Percentiles rank a stretch among this genome's conserved stretches.
Conservation (phyloP, 352 stramenopile genomes). For the Pythium dissimile region DNA sequence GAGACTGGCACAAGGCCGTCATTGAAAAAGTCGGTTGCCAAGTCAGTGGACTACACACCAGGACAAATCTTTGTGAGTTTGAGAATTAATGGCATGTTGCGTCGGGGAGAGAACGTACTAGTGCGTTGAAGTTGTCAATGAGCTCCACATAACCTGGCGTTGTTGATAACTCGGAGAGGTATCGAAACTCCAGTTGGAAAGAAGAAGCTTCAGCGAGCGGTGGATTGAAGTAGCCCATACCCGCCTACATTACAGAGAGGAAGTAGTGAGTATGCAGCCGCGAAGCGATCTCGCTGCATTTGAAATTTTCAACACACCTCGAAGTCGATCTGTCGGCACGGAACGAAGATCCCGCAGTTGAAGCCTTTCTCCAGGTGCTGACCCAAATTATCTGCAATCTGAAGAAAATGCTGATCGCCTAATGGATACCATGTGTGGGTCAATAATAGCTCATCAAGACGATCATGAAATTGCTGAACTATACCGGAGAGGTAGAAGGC, state of each 20-base stretch:
- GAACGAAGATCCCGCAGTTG: conserved; percentile 29
- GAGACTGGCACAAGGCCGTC: conserved; percentile 28
- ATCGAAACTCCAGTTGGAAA: conserved; percentile 70
- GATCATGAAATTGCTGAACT: background rate
- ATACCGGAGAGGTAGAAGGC: conserved; percentile 49
- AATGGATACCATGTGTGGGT: no score
- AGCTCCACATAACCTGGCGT: conserved; percentile 32
- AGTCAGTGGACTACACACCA: conserved; percentile 1
- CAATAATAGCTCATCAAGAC: background rate
- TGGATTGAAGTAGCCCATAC: conserved; percentile 14
- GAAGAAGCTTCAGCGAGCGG: conserved; percentile 44
- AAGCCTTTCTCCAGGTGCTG: conserved; percentile 33
- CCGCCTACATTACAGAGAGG: conserved; percentile 1
- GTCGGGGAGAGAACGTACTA: conserved; percentile 9
- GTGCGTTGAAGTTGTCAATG: conserved; percentile 40
- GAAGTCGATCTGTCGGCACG: conserved; percentile 39
- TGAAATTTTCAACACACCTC: no score
- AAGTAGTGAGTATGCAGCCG: no score
- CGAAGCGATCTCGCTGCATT: no score
- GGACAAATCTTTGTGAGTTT: background rate
- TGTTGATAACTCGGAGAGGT: conserved; percentile 34
- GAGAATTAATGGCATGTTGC: no score
- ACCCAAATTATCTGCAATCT: conserved; percentile 35
- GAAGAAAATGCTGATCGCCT: conserved; percentile 43
- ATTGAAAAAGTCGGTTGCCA: conserved; percentile 15